Evolutionary conservation across 176 grass and related monocot genomes (phyloP), one percentile per base, ranked within the genome.

Genomic region (Hyparrhenia diplandra): DNA sequence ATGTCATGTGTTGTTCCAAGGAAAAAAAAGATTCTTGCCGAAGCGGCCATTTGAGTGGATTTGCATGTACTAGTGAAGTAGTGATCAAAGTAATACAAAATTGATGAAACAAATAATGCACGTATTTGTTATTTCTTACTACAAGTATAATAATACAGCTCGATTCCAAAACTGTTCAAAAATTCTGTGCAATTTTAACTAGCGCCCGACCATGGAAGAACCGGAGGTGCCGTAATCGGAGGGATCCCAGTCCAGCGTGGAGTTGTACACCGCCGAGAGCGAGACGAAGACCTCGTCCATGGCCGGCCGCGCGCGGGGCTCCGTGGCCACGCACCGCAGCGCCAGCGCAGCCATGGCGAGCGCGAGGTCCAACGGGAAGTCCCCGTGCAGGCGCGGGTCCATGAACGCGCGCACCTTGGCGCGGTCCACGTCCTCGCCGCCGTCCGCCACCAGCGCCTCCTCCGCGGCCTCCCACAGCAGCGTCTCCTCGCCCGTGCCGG

Each of bases 281-380:
- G 88, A 87, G 16, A 89, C 34, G 12, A 91, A 70, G 6, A 89
- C 86, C 78, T 93, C 86, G 20, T 54, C 49, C 86, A 91, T 91
- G 60, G 68, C 29, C 13, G 86, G 88, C 7, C 91, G 83, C 27
- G 42, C 43, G 28, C 74, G 69, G 23, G 91, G 88, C 27, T n/a
- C 94, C 52, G 69, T 39, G 10, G 86, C 85, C 46, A 93, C 84
- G n/a, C 91, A 97, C 32, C 81, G 83, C 84, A 80, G 75, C 47
- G 94, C 94, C 69, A 97, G 84, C 27, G 92, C 75, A 2, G 79
- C 84, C 86, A 97, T 77, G 23, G 74, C 84, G 46, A 85, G 82
- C 31, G 91, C 94, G 17, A 97, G 69, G 67, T 97, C 94, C 8
- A 89, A 30, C 34, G 91, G 94, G 74, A 91, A 97, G 27, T 89